Conservation (phyloP, 2,329 filamentous ascomycete species). For the Talaromyces sp. region DNA sequence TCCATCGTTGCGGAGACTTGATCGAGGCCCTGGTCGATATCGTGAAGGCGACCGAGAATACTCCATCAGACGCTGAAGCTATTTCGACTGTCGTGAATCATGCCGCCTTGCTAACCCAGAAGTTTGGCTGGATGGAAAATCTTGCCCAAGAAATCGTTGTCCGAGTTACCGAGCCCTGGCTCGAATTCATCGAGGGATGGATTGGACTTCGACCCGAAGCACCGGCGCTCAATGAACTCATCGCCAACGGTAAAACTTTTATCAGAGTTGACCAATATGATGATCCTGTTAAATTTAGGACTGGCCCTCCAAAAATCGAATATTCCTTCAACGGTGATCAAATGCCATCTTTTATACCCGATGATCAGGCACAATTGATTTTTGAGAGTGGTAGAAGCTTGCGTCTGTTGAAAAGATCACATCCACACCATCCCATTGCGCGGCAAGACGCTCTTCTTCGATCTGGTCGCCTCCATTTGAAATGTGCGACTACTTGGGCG, state of each 20-base stretch:
- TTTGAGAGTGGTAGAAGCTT: constrained; percentile 80
- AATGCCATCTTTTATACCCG: constrained; percentile 72
- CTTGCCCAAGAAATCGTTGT: constrained; percentile 69
- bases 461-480: constrained; percentile 59
- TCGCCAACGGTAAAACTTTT: constrained; percentile 60
- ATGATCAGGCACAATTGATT: constrained; percentile 70
- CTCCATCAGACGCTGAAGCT: constrained; percentile 61
- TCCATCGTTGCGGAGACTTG: constrained; percentile 41
- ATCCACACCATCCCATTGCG: constrained; percentile 71
- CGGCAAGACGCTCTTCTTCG: constrained; percentile 51
- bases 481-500: constrained; percentile 74
- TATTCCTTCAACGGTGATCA: constrained; percentile 55
- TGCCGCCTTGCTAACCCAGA: constrained; percentile 66
- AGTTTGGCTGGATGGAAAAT: constrained; percentile 62
- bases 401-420: constrained; percentile 69
- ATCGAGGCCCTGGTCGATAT: constrained; percentile 40
- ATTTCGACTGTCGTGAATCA: constrained; percentile 65
- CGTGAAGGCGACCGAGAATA: constrained; percentile 50
- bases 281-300: constrained; percentile 61
- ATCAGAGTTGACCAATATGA: constrained; percentile 63
- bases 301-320: constrained; percentile 64
- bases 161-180: constrained; percentile 66
- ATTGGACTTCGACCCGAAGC: constrained; percentile 67
- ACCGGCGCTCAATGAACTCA: constrained; percentile 54
- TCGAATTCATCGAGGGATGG: constrained; percentile 72